phyloP scores from a whole-genome alignment of 2,329 filamentous ascomycete genomes.

The Teratosphaeriaceae sp. region DNA sequence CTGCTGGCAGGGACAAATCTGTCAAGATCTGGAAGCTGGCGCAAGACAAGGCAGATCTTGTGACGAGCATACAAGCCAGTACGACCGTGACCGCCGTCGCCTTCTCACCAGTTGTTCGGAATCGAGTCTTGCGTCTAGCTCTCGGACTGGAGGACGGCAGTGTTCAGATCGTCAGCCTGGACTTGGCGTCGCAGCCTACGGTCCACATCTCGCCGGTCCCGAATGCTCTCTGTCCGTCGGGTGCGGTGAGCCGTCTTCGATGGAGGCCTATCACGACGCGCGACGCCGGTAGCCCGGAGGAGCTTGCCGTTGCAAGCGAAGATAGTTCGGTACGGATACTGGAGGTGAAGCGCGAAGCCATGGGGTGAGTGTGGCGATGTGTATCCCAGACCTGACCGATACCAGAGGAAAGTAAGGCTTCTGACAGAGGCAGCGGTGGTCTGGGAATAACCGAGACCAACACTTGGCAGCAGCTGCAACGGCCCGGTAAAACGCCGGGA shows the following conservation, averaged over 20 bases:
- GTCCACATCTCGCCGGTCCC: slow-evolving; percentile 8
- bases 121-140: slow-evolving; percentile 10
- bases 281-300: slow-evolving; percentile 1
- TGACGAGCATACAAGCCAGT: slow-evolving; percentile 17
- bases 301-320: slow-evolving; percentile 37
- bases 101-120: slow-evolving; percentile 13
- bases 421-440: no score
- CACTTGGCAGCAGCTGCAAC: no score
- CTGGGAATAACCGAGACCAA: no score
- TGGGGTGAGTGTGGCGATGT: no score
- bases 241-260: slow-evolving; percentile 7
- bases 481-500: no score
- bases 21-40: slow-evolving; percentile 54
- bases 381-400: no score
- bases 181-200: not conserved
- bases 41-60: slow-evolving; percentile 16
- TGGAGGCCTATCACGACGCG: slow-evolving; percentile 2
- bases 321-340: slow-evolving; percentile 34
- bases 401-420: no score
- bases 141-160: slow-evolving; percentile 22
- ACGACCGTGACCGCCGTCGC: slow-evolving; percentile 26
- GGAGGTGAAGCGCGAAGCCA: no score
- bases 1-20: slow-evolving; percentile 81
- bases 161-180: slow-evolving; percentile 11
- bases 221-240: slow-evolving; percentile 6